Conservation (phyloP, 345 rosid species). For the Pistacia atlantica region DNA sequence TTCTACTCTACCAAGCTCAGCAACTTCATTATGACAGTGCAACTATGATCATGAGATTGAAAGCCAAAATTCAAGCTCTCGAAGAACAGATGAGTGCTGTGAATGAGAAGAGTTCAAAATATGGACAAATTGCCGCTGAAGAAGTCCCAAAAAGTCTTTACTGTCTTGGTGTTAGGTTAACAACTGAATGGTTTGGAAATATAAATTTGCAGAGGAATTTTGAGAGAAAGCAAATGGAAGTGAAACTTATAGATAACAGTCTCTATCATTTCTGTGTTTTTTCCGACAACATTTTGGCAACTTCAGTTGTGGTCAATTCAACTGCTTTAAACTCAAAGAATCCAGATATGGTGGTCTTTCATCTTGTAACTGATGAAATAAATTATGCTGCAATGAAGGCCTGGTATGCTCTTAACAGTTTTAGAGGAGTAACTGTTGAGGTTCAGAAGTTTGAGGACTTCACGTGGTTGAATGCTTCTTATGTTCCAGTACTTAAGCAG, state of each 20-base stretch:
- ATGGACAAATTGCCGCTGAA: constrained; percentile 96
- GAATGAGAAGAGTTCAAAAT: constrained; percentile 80
- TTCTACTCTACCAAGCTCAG: constrained; percentile 85
- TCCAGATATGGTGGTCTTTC: constrained; percentile 71
- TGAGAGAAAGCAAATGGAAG: constrained; percentile 40
- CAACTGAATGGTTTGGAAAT: constrained; percentile 78
- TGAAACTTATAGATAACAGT: constrained; percentile 56
- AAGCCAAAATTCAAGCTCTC: constrained; percentile 78
- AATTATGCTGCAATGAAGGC: constrained; percentile 87
- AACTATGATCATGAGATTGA: constrained; percentile 91
- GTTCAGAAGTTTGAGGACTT: constrained; percentile 92
- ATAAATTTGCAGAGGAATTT: constrained; percentile 42
- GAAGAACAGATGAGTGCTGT: constrained; percentile 77
- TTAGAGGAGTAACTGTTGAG: constrained; percentile 73
- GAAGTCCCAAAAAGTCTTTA: constrained; percentile 92
- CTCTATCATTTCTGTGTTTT: constrained; percentile 82
- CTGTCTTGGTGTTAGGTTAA: constrained; percentile 81
- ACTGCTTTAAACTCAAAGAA: constrained; percentile 65
- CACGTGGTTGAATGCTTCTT: constrained; percentile 88
- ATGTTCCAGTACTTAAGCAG: constrained; percentile 94
- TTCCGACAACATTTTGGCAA: constrained; percentile 89
- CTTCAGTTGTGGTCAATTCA: constrained; percentile 92
- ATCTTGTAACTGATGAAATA: constrained; percentile 85
- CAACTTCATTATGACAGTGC: constrained; percentile 89
- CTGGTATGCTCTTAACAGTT: constrained; percentile 73